phyloP scores from a whole-genome alignment of 768 basidiomycete genomes.

The Podaxis sp. region DNA sequence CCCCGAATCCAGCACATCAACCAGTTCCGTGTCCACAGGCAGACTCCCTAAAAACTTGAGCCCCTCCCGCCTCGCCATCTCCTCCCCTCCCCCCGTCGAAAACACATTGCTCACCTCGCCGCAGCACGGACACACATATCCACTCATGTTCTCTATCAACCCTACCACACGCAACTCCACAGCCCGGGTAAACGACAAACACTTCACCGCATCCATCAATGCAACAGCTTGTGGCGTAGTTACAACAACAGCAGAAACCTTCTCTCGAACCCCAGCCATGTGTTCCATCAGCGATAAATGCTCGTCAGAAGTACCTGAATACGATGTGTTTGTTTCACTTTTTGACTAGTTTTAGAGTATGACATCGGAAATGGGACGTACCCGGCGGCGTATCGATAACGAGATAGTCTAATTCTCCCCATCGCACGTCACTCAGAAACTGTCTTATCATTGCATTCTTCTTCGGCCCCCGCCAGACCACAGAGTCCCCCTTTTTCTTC shows the following conservation, averaged over 20 bases:
- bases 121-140: slow-evolving; percentile 97
- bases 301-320: slow-evolving; percentile 94
- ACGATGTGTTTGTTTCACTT: not conserved
- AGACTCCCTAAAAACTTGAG: slow-evolving; percentile 82
- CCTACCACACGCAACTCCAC: slow-evolving; percentile 87
- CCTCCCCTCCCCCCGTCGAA: slow-evolving; percentile 89
- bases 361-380: slow-evolving; percentile 31
- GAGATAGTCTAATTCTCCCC: slow-evolving; percentile 92
- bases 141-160: slow-evolving; percentile 97
- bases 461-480: slow-evolving; percentile 98
- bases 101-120: slow-evolving; percentile 95
- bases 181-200: slow-evolving; percentile 90
- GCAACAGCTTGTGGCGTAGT: slow-evolving; percentile 98
- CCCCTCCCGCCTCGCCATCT: slow-evolving; percentile 76
- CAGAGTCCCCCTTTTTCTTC: slow-evolving; percentile 87
- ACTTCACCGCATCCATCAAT: slow-evolving; percentile 93
- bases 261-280: slow-evolving; percentile 77
- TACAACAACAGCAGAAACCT: slow-evolving; percentile 84
- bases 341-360: not conserved
- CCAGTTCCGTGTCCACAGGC: slow-evolving; percentile 92
- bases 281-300: slow-evolving; percentile 96
- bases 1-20: slow-evolving; percentile 67
- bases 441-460: slow-evolving; percentile 98
- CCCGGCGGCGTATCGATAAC: slow-evolving; percentile 97
- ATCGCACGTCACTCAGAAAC: slow-evolving; percentile 91